A percentile compares a stretch with the other conserved stretches of the same genome.
These are phyloP conservation scores for Globisporangium irregulare DNA, from an alignment of 352 stramenopile genomes.

Conservation along the genomic window DNA sequence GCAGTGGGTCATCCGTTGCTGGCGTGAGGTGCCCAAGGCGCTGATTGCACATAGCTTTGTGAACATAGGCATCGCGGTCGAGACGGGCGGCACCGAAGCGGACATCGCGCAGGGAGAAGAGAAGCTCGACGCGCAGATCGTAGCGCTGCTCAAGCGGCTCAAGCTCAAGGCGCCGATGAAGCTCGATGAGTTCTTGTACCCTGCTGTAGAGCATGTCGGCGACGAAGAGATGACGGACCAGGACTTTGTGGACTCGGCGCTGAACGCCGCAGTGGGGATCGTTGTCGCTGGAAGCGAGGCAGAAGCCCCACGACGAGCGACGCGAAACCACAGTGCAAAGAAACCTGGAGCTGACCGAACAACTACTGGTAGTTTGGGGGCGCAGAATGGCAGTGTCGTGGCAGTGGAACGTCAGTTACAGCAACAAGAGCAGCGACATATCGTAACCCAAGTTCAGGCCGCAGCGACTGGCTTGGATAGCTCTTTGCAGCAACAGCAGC, in stretches of 20 bases:
- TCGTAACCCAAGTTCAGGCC: not conserved
- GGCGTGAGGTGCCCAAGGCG: constrained; percentile 49
- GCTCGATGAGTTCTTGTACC: constrained; percentile 54
- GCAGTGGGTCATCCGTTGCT: constrained; percentile 51
- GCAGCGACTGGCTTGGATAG: not conserved
- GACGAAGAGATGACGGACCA: constrained; percentile 62
- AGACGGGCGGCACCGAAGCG: not conserved
- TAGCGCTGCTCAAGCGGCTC: constrained; percentile 46
- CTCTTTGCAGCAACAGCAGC: not conserved
- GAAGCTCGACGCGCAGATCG: constrained; percentile 55
- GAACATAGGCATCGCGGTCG: constrained; percentile 26
- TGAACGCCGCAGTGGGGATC: constrained; percentile 42
- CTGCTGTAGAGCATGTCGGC: constrained; percentile 36
- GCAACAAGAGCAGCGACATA: not conserved
- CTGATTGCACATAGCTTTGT: constrained; percentile 53
- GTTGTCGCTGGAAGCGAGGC: constrained; percentile 29
- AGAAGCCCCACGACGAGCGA: constrained; percentile 25
- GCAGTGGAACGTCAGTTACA: not conserved
- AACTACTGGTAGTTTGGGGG: not conserved
- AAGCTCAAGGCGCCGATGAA: constrained; percentile 41
- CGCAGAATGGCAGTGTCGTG: not conserved
- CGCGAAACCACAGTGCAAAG: constrained; percentile 18
- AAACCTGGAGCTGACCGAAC: constrained; percentile 1
- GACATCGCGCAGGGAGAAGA: constrained; percentile 27
- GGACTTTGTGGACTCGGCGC: constrained; percentile 62